Percentiles rank a stretch among this genome's conserved stretches.
Evolutionary conservation across 2,329 filamentous ascomycete species (phyloP).

Genomic region (Fusarium sp.): DNA sequence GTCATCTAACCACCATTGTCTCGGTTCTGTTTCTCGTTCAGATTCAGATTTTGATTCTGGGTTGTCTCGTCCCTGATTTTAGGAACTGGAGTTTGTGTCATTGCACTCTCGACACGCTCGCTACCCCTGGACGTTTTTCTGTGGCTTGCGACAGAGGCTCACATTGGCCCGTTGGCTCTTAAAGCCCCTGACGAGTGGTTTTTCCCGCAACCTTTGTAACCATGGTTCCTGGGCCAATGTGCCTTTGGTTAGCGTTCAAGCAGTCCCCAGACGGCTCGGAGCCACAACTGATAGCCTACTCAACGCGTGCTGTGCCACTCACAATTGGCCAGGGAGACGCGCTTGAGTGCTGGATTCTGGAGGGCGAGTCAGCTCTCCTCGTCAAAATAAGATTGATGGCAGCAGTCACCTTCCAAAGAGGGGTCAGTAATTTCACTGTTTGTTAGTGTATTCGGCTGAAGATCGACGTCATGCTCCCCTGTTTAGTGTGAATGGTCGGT

Average conservation of each 20-base stretch:
- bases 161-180: slow-evolving; percentile 20
- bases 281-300: slow-evolving; percentile 39
- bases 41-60: slow-evolving; percentile 10
- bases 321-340: slow-evolving; percentile 23
- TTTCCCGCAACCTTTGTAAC: slow-evolving; percentile 11
- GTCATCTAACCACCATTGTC: slow-evolving; percentile 13
- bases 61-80: slow-evolving; percentile 14
- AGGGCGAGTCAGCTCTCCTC: slow-evolving; percentile 21
- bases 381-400: slow-evolving; percentile 25
- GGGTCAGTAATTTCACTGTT: slow-evolving; percentile 22
- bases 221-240: slow-evolving; percentile 43
- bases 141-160: slow-evolving; percentile 26
- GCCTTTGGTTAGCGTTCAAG: slow-evolving; percentile 30
- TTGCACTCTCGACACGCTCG: not conserved
- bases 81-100: slow-evolving; percentile 2
- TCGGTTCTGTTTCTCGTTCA: slow-evolving; percentile 16
- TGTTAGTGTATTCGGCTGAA: not conserved
- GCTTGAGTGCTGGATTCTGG: slow-evolving; percentile 2
- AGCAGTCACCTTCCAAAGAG: slow-evolving; percentile 24
- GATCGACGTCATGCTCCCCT: slow-evolving; percentile 29
- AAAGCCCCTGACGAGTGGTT: slow-evolving; percentile 21
- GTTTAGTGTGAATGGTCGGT: slow-evolving; percentile 4
- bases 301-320: slow-evolving; percentile 14
- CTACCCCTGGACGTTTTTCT: slow-evolving; percentile 20
- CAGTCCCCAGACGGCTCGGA: slow-evolving; percentile 18